These are phyloP conservation scores for Pleurozium schreberi DNA, from an alignment of 225 moss, liverwort and hornwort genomes.

Conservation along the genomic window DNA sequence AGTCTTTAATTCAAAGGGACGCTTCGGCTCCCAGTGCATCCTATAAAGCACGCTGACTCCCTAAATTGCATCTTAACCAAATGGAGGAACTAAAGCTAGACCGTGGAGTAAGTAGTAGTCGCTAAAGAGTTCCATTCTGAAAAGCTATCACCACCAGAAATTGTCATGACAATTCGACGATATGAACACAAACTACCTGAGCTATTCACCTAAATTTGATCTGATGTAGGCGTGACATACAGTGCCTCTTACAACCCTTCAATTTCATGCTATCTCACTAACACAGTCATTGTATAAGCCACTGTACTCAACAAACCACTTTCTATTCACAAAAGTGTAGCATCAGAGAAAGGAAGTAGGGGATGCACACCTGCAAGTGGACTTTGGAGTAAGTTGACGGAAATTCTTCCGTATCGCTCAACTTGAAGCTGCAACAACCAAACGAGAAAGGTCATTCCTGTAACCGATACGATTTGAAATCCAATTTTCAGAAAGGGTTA, in stretches of 20 bases:
- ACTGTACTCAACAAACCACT: neutral
- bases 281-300: neutral
- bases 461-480: neutral
- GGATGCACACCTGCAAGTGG: constrained; percentile 34
- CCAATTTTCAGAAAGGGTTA: neutral
- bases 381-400: constrained; percentile 48
- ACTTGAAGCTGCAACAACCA: constrained; percentile 21
- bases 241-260: neutral
- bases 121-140: neutral
- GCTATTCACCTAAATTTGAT: neutral
- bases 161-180: neutral
- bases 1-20: neutral
- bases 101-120: neutral
- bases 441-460: neutral
- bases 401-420: constrained; percentile 45
- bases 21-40: neutral
- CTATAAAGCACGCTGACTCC: neutral
- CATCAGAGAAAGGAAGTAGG: neutral
- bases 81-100: neutral
- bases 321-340: neutral
- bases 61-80: neutral
- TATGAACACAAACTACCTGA: neutral
- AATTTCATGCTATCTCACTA: neutral
- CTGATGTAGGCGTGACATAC: neutral
- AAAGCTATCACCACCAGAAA: neutral